These are phyloP conservation scores for Lactifluus rugatus DNA, from an alignment of 768 basidiomycete genomes.

Conservation along the genomic window DNA sequence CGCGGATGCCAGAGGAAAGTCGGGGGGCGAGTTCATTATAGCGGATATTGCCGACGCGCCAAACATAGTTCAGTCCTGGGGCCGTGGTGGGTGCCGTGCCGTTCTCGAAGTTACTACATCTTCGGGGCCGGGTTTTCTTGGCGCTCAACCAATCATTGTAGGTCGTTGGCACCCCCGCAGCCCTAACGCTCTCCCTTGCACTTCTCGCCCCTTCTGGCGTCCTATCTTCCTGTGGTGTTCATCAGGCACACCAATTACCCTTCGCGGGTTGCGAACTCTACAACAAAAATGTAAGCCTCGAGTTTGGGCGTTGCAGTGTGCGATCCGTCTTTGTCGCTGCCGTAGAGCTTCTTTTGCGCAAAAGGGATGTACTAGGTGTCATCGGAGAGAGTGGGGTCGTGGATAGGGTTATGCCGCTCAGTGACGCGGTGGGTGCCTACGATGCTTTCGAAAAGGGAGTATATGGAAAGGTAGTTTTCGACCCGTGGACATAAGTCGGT, in stretches of 20 bases:
- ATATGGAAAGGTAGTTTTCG: constrained; percentile 70
- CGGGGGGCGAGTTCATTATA: constrained; percentile 38
- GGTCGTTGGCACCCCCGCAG: constrained; percentile 63
- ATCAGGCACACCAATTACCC: constrained; percentile 44
- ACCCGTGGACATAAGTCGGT: constrained; percentile 43
- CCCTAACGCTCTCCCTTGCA: constrained; percentile 55
- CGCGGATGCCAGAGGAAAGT: constrained; percentile 29
- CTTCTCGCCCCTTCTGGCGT: constrained; percentile 69
- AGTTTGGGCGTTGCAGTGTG: constrained; percentile 77
- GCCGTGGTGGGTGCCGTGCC: constrained; percentile 49
- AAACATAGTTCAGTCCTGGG: constrained; percentile 40
- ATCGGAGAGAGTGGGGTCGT: constrained; percentile 57
- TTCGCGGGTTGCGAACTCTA: constrained; percentile 51
- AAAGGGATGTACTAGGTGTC: constrained; percentile 67
- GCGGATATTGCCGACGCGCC: constrained; percentile 44
- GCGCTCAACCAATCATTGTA: constrained; percentile 22
- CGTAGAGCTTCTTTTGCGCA: constrained; percentile 54
- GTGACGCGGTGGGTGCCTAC: constrained; percentile 49
- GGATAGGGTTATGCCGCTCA: constrained; percentile 54
- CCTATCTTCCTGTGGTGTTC: constrained; percentile 67
- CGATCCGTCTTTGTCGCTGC: constrained; percentile 68
- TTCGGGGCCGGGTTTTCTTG: constrained; percentile 8
- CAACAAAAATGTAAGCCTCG: constrained; percentile 68
- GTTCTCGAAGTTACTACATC: constrained; percentile 48
- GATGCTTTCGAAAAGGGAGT: constrained; percentile 59